Conservation (phyloP, 306 rosid species). For the Oxytropis ochrocephala region DNA sequence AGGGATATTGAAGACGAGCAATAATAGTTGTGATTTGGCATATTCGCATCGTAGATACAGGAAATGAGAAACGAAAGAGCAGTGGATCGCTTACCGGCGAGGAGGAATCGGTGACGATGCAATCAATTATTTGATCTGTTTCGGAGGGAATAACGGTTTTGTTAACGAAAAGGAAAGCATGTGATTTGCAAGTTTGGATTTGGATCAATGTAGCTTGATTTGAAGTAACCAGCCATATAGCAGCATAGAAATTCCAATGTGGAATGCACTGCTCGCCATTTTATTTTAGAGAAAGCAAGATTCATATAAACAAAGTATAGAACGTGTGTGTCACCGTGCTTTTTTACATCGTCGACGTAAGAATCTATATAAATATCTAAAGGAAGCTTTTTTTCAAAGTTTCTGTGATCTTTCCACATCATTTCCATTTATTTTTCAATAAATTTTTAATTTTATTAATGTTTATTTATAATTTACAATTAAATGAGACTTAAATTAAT, state of each 20-base stretch:
- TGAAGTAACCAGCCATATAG: background rate
- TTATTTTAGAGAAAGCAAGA: background rate
- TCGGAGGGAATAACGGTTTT: slow-evolving; percentile 7
- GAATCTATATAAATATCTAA: too few relatives aligned
- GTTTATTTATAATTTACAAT: too few relatives aligned
- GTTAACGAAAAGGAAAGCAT: background rate
- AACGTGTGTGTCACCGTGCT: background rate
- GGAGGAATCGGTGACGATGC: background rate
- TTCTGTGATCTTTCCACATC: too few relatives aligned
- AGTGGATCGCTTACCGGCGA: slow-evolving; percentile 27
- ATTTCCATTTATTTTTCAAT: too few relatives aligned
- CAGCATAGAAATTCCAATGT: background rate
- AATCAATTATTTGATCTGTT: slow-evolving; percentile 11
- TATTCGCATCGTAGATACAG: background rate
- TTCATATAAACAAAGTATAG: background rate
- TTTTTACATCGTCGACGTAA: too few relatives aligned
- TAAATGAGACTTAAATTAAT: too few relatives aligned
- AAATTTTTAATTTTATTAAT: too few relatives aligned
- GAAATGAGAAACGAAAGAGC: background rate
- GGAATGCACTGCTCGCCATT: background rate
- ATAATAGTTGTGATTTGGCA: background rate
- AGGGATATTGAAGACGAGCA: background rate
- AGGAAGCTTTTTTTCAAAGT: too few relatives aligned
- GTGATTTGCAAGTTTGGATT: slow-evolving; percentile 14
- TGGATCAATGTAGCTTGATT: slow-evolving; percentile 1